These are phyloP conservation scores for Podaxis sp. DNA, from an alignment of 768 basidiomycete species.

Conservation along the genomic window DNA sequence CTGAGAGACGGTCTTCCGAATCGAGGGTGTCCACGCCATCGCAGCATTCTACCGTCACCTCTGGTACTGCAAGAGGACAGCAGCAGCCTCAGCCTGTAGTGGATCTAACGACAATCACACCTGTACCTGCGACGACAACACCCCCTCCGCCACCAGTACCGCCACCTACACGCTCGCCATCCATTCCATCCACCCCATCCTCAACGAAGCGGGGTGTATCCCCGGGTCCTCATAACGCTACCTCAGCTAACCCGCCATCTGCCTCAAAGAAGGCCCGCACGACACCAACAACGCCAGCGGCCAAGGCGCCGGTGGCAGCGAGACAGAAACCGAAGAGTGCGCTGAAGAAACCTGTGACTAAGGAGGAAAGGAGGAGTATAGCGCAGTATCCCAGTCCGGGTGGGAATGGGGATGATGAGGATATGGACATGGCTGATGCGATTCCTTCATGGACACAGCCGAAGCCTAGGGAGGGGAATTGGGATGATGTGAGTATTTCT, in stretches of 20 bases:
- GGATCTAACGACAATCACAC: slow-evolving; percentile 14
- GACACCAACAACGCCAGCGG: slow-evolving; percentile 26
- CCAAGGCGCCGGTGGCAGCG: slow-evolving; percentile 30
- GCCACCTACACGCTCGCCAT: slow-evolving; percentile 24
- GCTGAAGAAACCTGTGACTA: slow-evolving; percentile 38
- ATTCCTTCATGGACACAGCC: slow-evolving; percentile 86
- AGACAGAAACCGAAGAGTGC: slow-evolving; percentile 34
- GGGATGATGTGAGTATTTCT: slow-evolving; percentile 69
- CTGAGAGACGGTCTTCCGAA: slow-evolving; percentile 44
- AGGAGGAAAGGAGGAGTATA: slow-evolving; percentile 56
- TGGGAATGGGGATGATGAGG: slow-evolving; percentile 43
- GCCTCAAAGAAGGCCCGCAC: slow-evolving; percentile 26
- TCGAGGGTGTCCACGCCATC: slow-evolving; percentile 47
- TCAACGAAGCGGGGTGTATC: slow-evolving; percentile 33
- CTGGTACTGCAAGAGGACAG: background rate
- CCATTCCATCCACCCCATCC: slow-evolving; percentile 29
- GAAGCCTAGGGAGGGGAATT: slow-evolving; percentile 64
- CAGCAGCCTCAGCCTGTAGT: slow-evolving; percentile 26
- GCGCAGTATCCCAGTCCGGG: slow-evolving; percentile 66
- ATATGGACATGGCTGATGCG: slow-evolving; percentile 66
- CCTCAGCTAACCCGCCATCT: slow-evolving; percentile 10
- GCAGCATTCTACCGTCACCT: slow-evolving; percentile 22
- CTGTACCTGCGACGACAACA: slow-evolving; percentile 27
- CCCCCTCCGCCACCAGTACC: slow-evolving; percentile 29
- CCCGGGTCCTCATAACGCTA: slow-evolving; percentile 20